Conservation (phyloP, 1,284 basidiomycete species). For the Boletus sp. region DNA sequence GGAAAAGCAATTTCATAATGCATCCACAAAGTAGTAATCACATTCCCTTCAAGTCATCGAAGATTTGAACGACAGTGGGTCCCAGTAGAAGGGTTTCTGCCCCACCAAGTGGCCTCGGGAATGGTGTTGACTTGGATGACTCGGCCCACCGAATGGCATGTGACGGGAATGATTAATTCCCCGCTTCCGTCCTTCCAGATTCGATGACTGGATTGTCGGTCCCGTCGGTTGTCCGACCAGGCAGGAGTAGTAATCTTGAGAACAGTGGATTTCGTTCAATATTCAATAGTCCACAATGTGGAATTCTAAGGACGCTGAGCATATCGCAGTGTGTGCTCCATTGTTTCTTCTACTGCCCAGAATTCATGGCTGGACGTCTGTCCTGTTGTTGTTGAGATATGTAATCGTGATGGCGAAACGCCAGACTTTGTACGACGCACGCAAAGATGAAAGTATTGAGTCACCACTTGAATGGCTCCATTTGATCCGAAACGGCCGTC, state of each 20-base stretch:
- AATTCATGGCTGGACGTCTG: not conserved
- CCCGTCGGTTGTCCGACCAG: not conserved
- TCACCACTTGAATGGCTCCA: too few species aligned
- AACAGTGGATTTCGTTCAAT: not conserved
- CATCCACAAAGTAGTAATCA: not conserved
- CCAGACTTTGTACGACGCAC: too few species aligned
- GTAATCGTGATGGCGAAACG: too few species aligned
- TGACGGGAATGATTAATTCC: not conserved
- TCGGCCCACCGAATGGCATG: not conserved
- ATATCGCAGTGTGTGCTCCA: too few species aligned
- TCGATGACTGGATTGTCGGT: not conserved
- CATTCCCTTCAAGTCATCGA: not conserved
- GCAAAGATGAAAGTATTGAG: too few species aligned
- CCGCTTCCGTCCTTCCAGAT: not conserved
- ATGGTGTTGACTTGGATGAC: not conserved
- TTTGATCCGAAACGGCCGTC: too few species aligned
- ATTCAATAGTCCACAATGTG: too few species aligned
- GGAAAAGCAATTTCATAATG: slow-evolving; percentile 3
- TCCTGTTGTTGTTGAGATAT: not conserved
- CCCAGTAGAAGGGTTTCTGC: not conserved
- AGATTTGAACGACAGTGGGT: not conserved
- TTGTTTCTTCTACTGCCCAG: not conserved
- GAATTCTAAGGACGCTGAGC: too few species aligned
- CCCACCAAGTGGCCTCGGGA: not conserved
- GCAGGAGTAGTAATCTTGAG: not conserved